Conservation (phyloP, 2,329 filamentous ascomycete species). For the Diplodia corticola region DNA sequence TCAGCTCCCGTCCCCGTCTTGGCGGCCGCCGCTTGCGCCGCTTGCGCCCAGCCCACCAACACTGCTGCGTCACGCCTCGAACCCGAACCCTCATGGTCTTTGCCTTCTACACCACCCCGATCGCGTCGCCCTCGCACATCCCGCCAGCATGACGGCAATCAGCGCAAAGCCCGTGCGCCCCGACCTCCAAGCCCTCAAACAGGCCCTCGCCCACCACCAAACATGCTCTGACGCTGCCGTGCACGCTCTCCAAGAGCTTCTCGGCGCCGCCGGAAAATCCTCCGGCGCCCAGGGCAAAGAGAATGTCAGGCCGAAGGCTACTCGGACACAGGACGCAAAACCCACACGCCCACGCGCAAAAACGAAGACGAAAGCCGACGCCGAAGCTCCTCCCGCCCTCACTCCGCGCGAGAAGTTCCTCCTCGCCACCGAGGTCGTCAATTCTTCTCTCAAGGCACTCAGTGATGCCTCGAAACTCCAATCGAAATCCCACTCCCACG, state of each 20-base stretch:
- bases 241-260: conserved; percentile 48
- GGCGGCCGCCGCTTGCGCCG: not conserved
- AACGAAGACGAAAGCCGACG: conserved; percentile 11
- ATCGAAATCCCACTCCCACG: conserved; percentile 26
- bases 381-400: conserved; percentile 40
- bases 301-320: conserved; percentile 28
- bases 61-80: conserved; percentile 1
- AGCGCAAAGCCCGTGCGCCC: conserved; percentile 39
- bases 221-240: conserved; percentile 53
- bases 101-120: not conserved
- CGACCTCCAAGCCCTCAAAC: conserved; percentile 51
- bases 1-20: not conserved
- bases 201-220: conserved; percentile 48
- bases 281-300: conserved; percentile 36
- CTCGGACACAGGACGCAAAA: conserved; percentile 32
- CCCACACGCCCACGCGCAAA: conserved; percentile 17
- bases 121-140: not conserved
- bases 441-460: conserved; percentile 67
- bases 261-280: conserved; percentile 40
- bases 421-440: conserved; percentile 72
- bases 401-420: conserved; percentile 62
- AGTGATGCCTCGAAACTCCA: conserved; percentile 63
- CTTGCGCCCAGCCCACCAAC: not conserved
- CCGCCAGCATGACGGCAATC: conserved; percentile 13
- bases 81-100: not conserved